Base-by-base conservation (phyloP, 495 filamentous ascomycete genomes). In the Xylaria acuta region DNA sequence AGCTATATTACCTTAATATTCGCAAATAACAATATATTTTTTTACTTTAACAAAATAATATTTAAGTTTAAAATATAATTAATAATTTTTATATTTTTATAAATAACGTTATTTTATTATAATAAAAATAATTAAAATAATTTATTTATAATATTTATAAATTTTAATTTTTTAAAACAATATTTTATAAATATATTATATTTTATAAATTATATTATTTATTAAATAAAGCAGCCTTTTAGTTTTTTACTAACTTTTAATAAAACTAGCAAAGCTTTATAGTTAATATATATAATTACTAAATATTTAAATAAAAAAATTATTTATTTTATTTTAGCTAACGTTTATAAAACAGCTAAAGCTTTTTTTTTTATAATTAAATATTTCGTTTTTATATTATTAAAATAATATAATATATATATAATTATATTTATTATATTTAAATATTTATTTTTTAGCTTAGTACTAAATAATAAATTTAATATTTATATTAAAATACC, bases 381-480 rank as follows among this genome's bases (percentile, higher is more conserved):
- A 16, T 56, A 56, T 32, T 32, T 12, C 0, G 2, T 56, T 56
- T 56, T 56, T 12, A 14, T 1, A 56, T 56, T 16, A 3, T 12
- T 12, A 32, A 56, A 56, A 1, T 56, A 32, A 32, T 56, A 56
- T 25, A 56, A 56, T 32, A 56, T 56, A 56, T 56, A 56, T 56
- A 56, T 56, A 56, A 27, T 56, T 1, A 56, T 56, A 32, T 56
- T 12, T 56, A 30, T 56, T 32, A 30, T 27, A 1, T 32, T 32
- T 12, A 56, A 12, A 32, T 56, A 5, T 2, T 56, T 27, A 32
- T 56, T 30, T 30, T 56, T 56, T 1, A 56, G 11, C n/a, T n/a
- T n/a, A n/a, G n/a, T n/a, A n/a, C n/a, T n/a, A n/a, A n/a, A n/a
- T n/a, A n/a, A n/a, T n/a, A n/a, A n/a, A n/a, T n/a, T n/a, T n/a